Conservation (phyloP, 129 eudicot species). For the Heracleum sosnowskyi region DNA sequence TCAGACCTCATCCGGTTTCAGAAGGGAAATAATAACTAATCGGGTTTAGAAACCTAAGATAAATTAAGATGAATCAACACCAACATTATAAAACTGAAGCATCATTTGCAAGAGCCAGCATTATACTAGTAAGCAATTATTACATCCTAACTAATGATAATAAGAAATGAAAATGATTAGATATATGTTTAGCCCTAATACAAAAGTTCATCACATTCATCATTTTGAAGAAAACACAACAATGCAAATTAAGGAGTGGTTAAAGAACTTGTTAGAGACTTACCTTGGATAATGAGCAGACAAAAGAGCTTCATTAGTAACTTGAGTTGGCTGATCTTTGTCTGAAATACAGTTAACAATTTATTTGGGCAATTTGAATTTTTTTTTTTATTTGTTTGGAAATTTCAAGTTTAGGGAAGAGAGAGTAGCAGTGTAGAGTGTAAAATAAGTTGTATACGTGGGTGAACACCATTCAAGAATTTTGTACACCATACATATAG, state of each 20-base stretch:
- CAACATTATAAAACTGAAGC: not conserved
- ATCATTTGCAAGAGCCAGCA: not conserved
- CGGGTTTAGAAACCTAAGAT: too few relatives aligned
- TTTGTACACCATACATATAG: not conserved
- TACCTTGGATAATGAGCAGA: not conserved
- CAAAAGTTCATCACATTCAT: not conserved
- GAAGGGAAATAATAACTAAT: too few relatives aligned
- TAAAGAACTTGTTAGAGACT: not conserved
- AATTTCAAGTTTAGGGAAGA: not conserved
- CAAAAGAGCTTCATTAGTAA: slow-evolving; percentile 1
- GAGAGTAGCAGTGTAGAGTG: not conserved
- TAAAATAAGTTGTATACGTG: not conserved
- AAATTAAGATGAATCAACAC: too few relatives aligned
- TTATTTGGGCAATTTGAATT: not conserved
- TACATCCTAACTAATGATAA: not conserved
- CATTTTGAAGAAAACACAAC: not conserved
- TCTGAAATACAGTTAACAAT: not conserved
- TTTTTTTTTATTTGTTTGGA: not conserved
- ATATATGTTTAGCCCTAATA: not conserved
- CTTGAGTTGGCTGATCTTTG: not conserved
- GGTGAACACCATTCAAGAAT: not conserved
- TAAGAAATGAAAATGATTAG: too few relatives aligned
- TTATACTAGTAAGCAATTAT: not conserved
- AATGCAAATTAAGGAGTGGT: not conserved
- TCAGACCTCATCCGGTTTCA: too few relatives aligned